These are phyloP conservation scores for Xylaria palmicola DNA, from an alignment of 495 filamentous ascomycete genomes.

Conservation along the genomic window DNA sequence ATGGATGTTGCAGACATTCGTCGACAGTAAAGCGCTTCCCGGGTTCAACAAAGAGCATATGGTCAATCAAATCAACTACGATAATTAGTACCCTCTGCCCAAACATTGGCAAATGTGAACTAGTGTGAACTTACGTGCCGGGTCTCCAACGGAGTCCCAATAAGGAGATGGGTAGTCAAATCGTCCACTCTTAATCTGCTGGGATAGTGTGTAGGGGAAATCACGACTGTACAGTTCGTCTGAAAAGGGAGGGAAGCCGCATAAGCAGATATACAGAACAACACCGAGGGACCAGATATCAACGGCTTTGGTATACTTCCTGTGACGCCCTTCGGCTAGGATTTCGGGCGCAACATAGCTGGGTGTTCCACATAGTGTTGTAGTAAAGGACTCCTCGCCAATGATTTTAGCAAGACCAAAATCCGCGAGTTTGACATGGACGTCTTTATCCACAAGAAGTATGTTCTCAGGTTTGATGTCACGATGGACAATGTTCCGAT, in stretches of 20 bases:
- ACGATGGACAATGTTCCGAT: constrained; percentile 94
- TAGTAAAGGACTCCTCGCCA: constrained; percentile 97
- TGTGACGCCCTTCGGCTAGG: constrained; percentile 68
- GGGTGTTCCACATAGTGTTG: constrained; percentile 93
- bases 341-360: constrained; percentile 98
- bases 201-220: constrained; percentile 77
- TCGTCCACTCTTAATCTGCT: constrained; percentile 83
- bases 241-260: constrained; percentile 95
- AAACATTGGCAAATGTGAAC: not conserved
- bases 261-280: constrained; percentile 98
- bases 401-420: constrained; percentile 99
- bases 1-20: constrained; percentile 87
- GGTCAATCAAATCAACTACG: constrained; percentile 83
- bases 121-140: constrained; percentile 54
- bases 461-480: constrained; percentile 99
- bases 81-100: constrained; percentile 16
- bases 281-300: constrained; percentile 98
- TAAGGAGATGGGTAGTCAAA: constrained; percentile 98
- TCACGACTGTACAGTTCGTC: constrained; percentile 86
- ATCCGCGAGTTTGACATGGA: constrained; percentile 90
- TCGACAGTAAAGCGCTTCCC: constrained; percentile 83
- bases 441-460: constrained; percentile 75
- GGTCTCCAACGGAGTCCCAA: constrained; percentile 91
- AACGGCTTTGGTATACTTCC: constrained; percentile 91
- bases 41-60: constrained; percentile 87